Percentiles rank a stretch among this genome's conserved stretches.
Conservation (phyloP, 108 stramenopile genomes). For the Fragilariopsis cylindrus region DNA sequence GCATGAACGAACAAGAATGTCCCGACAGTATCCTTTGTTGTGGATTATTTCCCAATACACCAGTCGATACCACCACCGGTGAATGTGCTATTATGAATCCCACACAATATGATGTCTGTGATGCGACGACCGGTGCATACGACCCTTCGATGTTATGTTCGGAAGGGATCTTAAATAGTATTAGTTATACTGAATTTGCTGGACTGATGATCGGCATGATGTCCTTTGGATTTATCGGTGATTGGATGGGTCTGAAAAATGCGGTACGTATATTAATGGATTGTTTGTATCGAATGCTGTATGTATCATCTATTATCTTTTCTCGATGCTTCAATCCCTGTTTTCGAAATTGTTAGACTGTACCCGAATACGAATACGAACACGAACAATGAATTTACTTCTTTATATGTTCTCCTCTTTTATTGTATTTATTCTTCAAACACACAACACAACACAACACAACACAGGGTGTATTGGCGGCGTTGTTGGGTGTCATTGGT, state of each 20-base stretch:
- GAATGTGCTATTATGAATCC: not conserved
- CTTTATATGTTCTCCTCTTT: too few relatives aligned
- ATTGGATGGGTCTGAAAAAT: constrained; percentile 15
- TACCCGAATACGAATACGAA: too few relatives aligned
- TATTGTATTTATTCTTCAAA: not conserved
- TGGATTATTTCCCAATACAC: constrained; percentile 5
- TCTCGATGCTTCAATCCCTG: too few relatives aligned
- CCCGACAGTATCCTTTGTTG: not conserved
- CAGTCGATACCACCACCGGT: not conserved
- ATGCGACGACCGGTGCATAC: constrained; percentile 5
- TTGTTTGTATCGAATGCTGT: not conserved
- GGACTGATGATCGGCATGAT: constrained; percentile 41
- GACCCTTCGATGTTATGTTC: not conserved
- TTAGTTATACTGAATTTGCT: constrained; percentile 34
- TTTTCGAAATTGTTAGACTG: too few relatives aligned
- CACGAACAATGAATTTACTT: too few relatives aligned
- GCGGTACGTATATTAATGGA: constrained; percentile 12
- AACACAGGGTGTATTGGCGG: not conserved
- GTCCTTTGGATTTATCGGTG: constrained; percentile 23
- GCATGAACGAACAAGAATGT: not conserved
- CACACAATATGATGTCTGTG: not conserved
- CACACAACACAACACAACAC: not conserved
- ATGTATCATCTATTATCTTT: too few relatives aligned
- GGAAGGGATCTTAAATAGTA: not conserved
- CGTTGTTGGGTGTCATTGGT: not conserved